phyloP scores from a whole-genome alignment of 2,329 filamentous ascomycete genomes.

The Pestalotiopsis sp. region DNA sequence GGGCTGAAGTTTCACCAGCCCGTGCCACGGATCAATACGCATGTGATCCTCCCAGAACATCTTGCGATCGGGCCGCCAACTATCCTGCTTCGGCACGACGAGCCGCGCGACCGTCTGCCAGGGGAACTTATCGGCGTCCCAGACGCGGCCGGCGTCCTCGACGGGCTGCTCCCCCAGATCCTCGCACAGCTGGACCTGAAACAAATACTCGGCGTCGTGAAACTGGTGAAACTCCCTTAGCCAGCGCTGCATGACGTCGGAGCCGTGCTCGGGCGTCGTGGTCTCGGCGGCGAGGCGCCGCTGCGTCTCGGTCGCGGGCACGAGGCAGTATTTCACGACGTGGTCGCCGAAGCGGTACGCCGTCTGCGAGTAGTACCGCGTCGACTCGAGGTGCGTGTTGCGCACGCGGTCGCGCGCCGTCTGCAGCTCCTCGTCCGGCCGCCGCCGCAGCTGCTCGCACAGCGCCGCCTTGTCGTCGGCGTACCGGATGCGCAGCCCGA shows the following conservation, averaged over 20 bases:
- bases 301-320: slow-evolving; percentile 42
- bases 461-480: slow-evolving; percentile 39
- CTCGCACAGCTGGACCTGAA: slow-evolving; percentile 48
- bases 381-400: slow-evolving; percentile 40
- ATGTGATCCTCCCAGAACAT: slow-evolving; percentile 47
- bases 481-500: slow-evolving; percentile 41
- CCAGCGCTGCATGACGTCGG: slow-evolving; percentile 41
- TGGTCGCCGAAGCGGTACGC: slow-evolving; percentile 50
- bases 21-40: slow-evolving; percentile 35
- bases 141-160: slow-evolving; percentile 44
- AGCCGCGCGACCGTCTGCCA: slow-evolving; percentile 47
- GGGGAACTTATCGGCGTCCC: slow-evolving; percentile 49
- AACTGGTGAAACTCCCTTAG: slow-evolving; percentile 39
- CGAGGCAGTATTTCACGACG: slow-evolving; percentile 48
- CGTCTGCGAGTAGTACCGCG: slow-evolving; percentile 42
- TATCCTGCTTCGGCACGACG: slow-evolving; percentile 36
- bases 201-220: slow-evolving; percentile 43
- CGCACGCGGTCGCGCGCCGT: slow-evolving; percentile 39
- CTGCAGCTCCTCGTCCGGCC: slow-evolving; percentile 29
- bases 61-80: slow-evolving; percentile 40
- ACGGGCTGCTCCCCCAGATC: slow-evolving; percentile 47
- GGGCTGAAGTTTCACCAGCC: not conserved
- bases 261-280: slow-evolving; percentile 29
- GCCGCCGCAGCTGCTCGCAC: slow-evolving; percentile 41
- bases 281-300: slow-evolving; percentile 40